Evolutionary conservation across 2,329 filamentous ascomycete genomes (phyloP), one percentile per base, ranked within the genome.

Genomic region (Fusarium nelsonii): DNA sequence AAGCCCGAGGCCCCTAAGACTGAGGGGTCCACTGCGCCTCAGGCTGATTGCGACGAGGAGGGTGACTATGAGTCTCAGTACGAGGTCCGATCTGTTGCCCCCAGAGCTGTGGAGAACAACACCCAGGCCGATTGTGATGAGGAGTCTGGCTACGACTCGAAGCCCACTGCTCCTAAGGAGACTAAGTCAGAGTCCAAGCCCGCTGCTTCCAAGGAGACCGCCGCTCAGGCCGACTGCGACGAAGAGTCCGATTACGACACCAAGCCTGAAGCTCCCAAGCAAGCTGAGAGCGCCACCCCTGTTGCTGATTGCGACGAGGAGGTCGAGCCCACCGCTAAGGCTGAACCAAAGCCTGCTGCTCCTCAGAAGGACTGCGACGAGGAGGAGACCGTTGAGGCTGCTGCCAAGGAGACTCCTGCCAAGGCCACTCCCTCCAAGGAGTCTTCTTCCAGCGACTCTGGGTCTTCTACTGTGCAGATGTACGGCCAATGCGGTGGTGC

Each of bases 401-500:
- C 58, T 9, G 23, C 55, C 4, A 23, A 50, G 12, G 43, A 45
- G 4, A 26, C 51, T 15, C 40, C 57, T 20, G 33, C 53, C 1
- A 0, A 30, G 15, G 36, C 34, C 14, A 43, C 40, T 12, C 57
- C 49, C 9, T 28, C 43, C 0, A 34, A 45, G 16, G 43, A 36
- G 3, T 30, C 46, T 7, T 36, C 59, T 18, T 46, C 59, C 2
- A 1, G 41, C 7, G 39, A 39, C 9, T 59, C 43, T 12, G 23
- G 4, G 23, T 62, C 58, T 6, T 43, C 55, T 1, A 39, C 33
- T 12, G 58, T 58, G 26, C 60, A 63, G 26, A 63, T 63, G 41
- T 67, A 49, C 12, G 64, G 58, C 11, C 64, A 67, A 26, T 67
- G 64, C 8, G 64, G 64, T 11, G 64, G 64, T 16, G 50, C 37